Conservation (phyloP, 306 rosid species). For the Morella rubra region DNA sequence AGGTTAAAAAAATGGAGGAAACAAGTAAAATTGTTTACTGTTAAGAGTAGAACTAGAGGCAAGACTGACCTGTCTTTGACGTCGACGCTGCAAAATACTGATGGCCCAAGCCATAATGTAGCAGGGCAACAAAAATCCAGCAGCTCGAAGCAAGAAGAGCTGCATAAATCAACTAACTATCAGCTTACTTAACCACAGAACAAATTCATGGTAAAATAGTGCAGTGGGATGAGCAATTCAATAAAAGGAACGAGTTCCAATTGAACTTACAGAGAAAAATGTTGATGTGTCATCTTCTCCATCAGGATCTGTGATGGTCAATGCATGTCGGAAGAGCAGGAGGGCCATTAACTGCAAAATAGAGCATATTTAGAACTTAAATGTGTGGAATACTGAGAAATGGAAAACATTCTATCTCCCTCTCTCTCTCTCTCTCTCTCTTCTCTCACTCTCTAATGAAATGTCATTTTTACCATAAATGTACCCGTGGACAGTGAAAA, state of each 20-base stretch:
- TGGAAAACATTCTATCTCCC: background rate
- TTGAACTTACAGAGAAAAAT: conserved; percentile 70
- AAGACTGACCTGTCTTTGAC: conserved; percentile 82
- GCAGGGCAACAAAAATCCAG: conserved; percentile 97
- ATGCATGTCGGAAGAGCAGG: conserved; percentile 80
- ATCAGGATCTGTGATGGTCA: conserved; percentile 70
- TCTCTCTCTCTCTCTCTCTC: background rate
- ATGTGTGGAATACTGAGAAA: background rate
- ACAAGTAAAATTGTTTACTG: background rate
- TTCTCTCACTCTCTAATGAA: no score
- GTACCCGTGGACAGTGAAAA: background rate
- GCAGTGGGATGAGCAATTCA: background rate
- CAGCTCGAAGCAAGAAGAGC: conserved; percentile 84
- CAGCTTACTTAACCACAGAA: conserved; percentile 10
- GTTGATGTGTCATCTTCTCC: conserved; percentile 61
- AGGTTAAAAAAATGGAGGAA: background rate
- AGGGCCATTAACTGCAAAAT: conserved; percentile 87
- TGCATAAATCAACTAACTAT: conserved; percentile 30
- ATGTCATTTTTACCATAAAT: background rate
- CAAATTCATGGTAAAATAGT: background rate
- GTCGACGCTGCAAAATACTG: conserved; percentile 89
- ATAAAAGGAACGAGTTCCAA: conserved; percentile 4
- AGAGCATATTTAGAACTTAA: conserved; percentile 20
- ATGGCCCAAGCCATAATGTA: conserved; percentile 99
- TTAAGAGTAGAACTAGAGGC: background rate